Evolutionary conservation across 2,329 filamentous ascomycete genomes (phyloP).

Genomic region (Macroventuria anomochaeta): DNA sequence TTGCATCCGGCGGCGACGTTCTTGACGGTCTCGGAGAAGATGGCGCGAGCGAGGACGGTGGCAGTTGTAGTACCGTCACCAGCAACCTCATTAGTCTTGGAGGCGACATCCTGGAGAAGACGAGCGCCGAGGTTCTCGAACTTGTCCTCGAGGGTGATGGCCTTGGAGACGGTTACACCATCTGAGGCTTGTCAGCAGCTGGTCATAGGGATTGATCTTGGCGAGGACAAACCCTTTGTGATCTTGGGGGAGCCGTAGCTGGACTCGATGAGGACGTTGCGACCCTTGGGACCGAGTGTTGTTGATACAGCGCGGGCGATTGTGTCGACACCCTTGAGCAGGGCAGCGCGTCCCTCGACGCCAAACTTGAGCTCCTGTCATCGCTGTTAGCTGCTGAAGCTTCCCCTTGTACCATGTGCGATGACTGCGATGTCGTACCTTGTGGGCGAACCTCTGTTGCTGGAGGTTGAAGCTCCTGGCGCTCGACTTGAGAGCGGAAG

Average conservation of each 20-base stretch:
- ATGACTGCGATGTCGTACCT: conserved; percentile 65
- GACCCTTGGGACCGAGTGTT: conserved; percentile 95
- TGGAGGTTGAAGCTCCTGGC: conserved; percentile 71
- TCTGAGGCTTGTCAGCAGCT: conserved; percentile 45
- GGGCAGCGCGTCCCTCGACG: conserved; percentile 86
- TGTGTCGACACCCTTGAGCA: conserved; percentile 94
- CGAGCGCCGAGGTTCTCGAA: conserved; percentile 99
- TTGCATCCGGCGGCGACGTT: conserved; percentile 99
- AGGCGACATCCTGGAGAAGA: conserved; percentile 95
- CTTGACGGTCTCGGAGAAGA: conserved; percentile 99
- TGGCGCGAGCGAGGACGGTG: conserved; percentile 93
- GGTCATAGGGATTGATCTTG: background rate
- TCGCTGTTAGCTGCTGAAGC: conserved; percentile 9
- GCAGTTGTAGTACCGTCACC: conserved; percentile 99
- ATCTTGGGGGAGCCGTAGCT: conserved; percentile 99
- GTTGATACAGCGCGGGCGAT: conserved; percentile 95
- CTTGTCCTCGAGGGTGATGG: conserved; percentile 94
- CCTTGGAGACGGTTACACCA: conserved; percentile 68
- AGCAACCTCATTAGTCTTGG: conserved; percentile 98
- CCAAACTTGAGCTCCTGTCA: conserved; percentile 94
- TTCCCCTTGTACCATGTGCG: background rate
- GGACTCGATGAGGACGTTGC: conserved; percentile 98
- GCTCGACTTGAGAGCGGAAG: conserved; percentile 76
- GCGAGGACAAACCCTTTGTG: conserved; percentile 78
- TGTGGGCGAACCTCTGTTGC: conserved; percentile 96